A percentile compares a stretch with the other conserved stretches of the same genome.
These are phyloP conservation scores for Zasmidium citrigriseum DNA, from an alignment of 2,329 filamentous ascomycete genomes.

Conservation along the genomic window DNA sequence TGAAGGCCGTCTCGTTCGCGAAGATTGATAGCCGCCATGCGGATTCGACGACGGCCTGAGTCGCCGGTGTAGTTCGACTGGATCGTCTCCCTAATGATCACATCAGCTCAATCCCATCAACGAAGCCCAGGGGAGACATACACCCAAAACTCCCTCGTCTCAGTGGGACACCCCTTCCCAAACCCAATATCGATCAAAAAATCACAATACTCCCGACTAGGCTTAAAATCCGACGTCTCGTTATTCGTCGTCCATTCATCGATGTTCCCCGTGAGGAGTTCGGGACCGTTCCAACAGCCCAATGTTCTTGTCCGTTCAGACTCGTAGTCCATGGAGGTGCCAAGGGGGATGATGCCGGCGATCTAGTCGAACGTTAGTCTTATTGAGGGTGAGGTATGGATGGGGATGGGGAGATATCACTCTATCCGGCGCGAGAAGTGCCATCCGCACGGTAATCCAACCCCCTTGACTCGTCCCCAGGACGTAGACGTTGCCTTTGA, in stretches of 20 bases:
- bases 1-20: slow-evolving; percentile 52
- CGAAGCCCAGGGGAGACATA: neutral
- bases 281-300: slow-evolving; percentile 51
- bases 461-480: slow-evolving; percentile 57
- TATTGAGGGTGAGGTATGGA: neutral
- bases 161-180: slow-evolving; percentile 41
- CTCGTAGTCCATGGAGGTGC: slow-evolving; percentile 55
- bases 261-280: slow-evolving; percentile 38
- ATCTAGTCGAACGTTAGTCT: slow-evolving; percentile 38
- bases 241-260: slow-evolving; percentile 42
- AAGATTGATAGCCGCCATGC: slow-evolving; percentile 54
- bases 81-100: slow-evolving; percentile 40
- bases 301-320: slow-evolving; percentile 44
- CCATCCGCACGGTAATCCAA: slow-evolving; percentile 55
- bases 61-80: slow-evolving; percentile 51
- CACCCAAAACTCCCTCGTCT: slow-evolving; percentile 46
- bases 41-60: slow-evolving; percentile 47
- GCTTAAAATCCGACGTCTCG: slow-evolving; percentile 46
- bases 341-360: slow-evolving; percentile 53
- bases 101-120: neutral
- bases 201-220: slow-evolving; percentile 44
- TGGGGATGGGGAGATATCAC: neutral
- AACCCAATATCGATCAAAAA: slow-evolving; percentile 52
- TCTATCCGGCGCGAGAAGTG: slow-evolving; percentile 50
- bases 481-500: slow-evolving; percentile 47